Evolutionary conservation across 2,329 filamentous ascomycete species (phyloP), one percentile per base, ranked within the genome.

Genomic region (Ophiocordyceps camponoti-floridani): DNA sequence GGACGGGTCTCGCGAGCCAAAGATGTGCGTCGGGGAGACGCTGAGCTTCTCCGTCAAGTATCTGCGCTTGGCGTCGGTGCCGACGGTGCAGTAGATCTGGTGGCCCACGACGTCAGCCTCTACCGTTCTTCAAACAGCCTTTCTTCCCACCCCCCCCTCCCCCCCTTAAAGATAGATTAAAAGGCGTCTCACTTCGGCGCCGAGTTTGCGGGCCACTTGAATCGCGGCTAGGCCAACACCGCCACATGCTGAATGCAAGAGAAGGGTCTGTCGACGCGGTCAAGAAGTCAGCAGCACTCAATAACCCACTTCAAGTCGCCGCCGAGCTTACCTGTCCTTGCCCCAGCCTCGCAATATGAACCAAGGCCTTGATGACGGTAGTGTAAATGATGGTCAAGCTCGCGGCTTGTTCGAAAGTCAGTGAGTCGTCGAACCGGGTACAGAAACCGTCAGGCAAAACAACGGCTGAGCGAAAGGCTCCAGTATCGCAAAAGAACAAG

Each of bases 221-320:
- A 62, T 44, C 1, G 58, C 58, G 1, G 55, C 55, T 8, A 55
- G 48, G 1, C 60, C 60, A 1, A 59, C 51, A 1, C 55, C 57
- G 1, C 58, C 59, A 13, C 49, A 50, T 2, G 51, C 59, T 1
- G 50, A 46, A 45, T 63, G 60, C 19, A 63, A 57, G 1, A 64
- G 52, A 1, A 62, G 49, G 1, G 47, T 48, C 45, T 61, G 43
- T 2, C 1, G 11, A 9, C 8, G 13, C 23, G 23, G 23, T 5
- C 23, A 40, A 18, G n/a, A 10, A 2, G 37, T 12, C 31, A 43
- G 3, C 44, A 10, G 4, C 27, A 13, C 4, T 13, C 9, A 3
- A 3, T 23, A 23, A 3, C 23, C 23, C 23, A 23, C 18, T 41
- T 10, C 18, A 13, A 23, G 12, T 23, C 16, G 19, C 9, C 7